phyloP scores from a whole-genome alignment of 2,329 filamentous ascomycete genomes.

The Pseudocercospora macadamiae region DNA sequence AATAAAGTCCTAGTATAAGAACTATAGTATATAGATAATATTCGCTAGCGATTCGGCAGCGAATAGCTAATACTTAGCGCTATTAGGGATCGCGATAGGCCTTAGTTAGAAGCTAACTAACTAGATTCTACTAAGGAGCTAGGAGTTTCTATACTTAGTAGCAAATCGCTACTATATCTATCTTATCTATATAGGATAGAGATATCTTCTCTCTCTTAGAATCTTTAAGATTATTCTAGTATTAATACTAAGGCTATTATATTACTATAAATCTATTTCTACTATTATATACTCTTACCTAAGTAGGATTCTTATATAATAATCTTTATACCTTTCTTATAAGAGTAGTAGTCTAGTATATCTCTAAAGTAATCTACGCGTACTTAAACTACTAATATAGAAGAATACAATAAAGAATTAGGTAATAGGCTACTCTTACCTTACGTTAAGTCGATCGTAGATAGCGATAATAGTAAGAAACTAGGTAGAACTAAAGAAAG shows the following conservation, averaged over 20 bases:
- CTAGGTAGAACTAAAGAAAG: background rate
- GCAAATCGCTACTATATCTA: background rate
- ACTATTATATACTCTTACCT: background rate
- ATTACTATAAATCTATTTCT: background rate
- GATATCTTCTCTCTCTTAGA: background rate
- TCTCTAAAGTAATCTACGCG: background rate
- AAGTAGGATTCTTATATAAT: background rate
- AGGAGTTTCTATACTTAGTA: no score
- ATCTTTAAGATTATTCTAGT: background rate
- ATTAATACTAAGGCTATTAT: background rate
- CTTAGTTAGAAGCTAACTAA: no score
- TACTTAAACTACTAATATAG: background rate
- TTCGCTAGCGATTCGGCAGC: no score
- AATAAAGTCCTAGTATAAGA: no score
- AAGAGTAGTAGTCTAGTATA: background rate
- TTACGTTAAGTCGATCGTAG: background rate
- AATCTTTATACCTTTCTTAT: background rate
- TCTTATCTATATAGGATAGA: background rate
- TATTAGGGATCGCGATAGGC: no score
- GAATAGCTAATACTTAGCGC: no score
- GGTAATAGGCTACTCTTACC: background rate
- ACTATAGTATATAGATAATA: no score
- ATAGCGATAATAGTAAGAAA: background rate
- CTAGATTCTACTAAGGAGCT: no score
- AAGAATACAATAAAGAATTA: background rate